Evolutionary conservation across 2,329 filamentous ascomycete species (phyloP).

Genomic region (Phialemoniopsis sp.): DNA sequence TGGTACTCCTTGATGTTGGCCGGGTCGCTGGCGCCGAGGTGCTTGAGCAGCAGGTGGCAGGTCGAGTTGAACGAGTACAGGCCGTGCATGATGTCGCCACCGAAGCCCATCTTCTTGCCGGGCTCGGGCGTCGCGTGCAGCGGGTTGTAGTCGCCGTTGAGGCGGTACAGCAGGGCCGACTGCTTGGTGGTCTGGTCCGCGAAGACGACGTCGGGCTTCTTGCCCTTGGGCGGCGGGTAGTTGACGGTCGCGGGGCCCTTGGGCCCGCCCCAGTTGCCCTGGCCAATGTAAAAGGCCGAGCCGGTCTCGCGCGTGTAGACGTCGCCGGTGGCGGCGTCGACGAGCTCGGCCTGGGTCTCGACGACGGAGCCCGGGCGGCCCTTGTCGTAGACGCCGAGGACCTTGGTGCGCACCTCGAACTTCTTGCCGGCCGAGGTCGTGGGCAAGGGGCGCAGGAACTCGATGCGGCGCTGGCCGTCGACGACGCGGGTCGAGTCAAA

Average conservation of each 20-base stretch:
- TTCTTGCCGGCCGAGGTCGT: constrained; percentile 64
- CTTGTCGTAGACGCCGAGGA: constrained; percentile 87
- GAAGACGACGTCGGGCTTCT: constrained; percentile 66
- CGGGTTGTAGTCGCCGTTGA: constrained; percentile 94
- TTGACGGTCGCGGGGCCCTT: constrained; percentile 79
- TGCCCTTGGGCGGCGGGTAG: constrained; percentile 68
- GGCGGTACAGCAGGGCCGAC: constrained; percentile 73
- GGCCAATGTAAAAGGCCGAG: constrained; percentile 75
- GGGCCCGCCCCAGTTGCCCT: constrained; percentile 81
- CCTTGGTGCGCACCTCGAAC: constrained; percentile 74
- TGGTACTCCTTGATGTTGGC: constrained; percentile 84
- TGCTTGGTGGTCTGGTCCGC: constrained; percentile 67
- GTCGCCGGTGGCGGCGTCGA: constrained; percentile 65
- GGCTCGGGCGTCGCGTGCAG: constrained; percentile 85
- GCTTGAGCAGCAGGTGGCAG: constrained; percentile 67
- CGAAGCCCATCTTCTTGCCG: constrained; percentile 85
- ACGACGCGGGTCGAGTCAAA: constrained; percentile 73
- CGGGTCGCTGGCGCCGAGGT: constrained; percentile 72
- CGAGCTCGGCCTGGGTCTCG: constrained; percentile 73
- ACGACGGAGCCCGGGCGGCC: constrained; percentile 78
- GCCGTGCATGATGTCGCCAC: constrained; percentile 84
- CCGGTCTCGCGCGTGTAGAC: constrained; percentile 67
- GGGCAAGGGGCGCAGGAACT: constrained; percentile 73
- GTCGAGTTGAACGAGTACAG: constrained; percentile 83
- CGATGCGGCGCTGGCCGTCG: constrained; percentile 78